These are phyloP conservation scores for Penicillium sp. DNA, from an alignment of 2,329 filamentous ascomycete genomes.

Conservation along the genomic window DNA sequence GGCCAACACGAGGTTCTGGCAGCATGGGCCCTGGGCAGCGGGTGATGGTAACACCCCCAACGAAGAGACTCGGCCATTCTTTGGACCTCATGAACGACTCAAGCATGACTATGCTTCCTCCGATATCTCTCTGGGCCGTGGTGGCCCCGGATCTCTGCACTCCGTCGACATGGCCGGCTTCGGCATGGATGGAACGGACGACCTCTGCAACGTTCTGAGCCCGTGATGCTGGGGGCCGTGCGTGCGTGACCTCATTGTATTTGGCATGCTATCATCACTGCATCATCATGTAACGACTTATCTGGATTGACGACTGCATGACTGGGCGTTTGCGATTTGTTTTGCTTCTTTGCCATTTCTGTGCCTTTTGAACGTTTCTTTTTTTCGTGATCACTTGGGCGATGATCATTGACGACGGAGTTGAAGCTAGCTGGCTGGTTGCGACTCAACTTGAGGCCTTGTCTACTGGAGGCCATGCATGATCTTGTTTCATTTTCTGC, in stretches of 20 bases:
- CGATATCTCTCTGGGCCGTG: conserved; percentile 37
- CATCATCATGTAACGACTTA: conserved; percentile 36
- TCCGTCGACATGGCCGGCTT: conserved; percentile 41
- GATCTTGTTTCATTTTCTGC: conserved; percentile 10
- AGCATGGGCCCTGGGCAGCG: conserved; percentile 36
- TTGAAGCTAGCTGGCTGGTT: conserved; percentile 30
- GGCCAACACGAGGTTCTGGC: conserved; percentile 39
- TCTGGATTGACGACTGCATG: conserved; percentile 36
- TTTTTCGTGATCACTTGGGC: no score
- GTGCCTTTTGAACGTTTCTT: conserved; percentile 20
- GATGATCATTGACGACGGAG: no score
- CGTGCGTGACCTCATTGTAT: conserved; percentile 25
- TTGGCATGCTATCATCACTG: no score
- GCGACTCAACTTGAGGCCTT: no score
- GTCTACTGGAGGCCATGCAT: no score
- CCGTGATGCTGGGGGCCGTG: no score
- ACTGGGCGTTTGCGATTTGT: conserved; percentile 36
- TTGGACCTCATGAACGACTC: conserved; percentile 38
- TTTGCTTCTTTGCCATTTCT: no score
- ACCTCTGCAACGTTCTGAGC: no score
- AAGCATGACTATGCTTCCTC: conserved; percentile 40
- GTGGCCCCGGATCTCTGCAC: conserved; percentile 37
- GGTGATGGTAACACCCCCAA: conserved; percentile 39
- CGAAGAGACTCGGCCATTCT: conserved; percentile 37
- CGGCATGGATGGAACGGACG: conserved; percentile 32